Conservation (phyloP, 2,329 filamentous ascomycete species). For the Exutisphaerella laricina region DNA sequence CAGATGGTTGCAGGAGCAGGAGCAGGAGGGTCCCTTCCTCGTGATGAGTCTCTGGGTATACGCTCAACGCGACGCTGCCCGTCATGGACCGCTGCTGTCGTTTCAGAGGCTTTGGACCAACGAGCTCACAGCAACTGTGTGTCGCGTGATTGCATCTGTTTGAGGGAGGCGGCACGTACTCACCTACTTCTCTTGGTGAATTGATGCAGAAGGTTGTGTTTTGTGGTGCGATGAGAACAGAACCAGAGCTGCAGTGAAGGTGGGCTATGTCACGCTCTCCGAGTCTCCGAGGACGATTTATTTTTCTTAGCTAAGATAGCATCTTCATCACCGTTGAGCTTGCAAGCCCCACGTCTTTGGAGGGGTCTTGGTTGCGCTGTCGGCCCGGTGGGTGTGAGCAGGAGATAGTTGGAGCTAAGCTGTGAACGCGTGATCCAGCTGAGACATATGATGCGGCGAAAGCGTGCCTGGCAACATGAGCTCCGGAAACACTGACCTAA, state of each 20-base stretch:
- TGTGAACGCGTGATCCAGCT: no score
- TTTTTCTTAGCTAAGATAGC: background rate
- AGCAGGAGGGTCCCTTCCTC: no score
- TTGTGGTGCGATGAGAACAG: background rate
- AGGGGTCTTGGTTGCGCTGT: no score
- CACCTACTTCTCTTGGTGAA: no score
- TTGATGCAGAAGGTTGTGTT: no score
- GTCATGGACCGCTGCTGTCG: constrained; percentile 2
- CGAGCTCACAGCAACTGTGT: background rate
- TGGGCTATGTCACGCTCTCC: no score
- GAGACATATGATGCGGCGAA: no score
- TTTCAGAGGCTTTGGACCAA: constrained; percentile 1
- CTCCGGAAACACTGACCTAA: background rate
- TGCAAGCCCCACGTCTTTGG: no score
- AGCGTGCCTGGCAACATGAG: no score
- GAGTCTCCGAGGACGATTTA: background rate
- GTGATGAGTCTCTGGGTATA: background rate
- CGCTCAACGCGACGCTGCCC: background rate
- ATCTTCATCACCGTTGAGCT: background rate
- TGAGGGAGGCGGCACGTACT: background rate
- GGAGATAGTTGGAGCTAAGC: no score
- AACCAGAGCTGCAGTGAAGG: background rate
- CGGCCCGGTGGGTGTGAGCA: no score
- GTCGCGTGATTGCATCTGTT: background rate
- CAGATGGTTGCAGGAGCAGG: background rate